Percentiles rank a stretch among this genome's conserved stretches.
These are phyloP conservation scores for Coemansia sp. DNA, from an alignment of 192 early-diverging fungal genomes.

Conservation along the genomic window DNA sequence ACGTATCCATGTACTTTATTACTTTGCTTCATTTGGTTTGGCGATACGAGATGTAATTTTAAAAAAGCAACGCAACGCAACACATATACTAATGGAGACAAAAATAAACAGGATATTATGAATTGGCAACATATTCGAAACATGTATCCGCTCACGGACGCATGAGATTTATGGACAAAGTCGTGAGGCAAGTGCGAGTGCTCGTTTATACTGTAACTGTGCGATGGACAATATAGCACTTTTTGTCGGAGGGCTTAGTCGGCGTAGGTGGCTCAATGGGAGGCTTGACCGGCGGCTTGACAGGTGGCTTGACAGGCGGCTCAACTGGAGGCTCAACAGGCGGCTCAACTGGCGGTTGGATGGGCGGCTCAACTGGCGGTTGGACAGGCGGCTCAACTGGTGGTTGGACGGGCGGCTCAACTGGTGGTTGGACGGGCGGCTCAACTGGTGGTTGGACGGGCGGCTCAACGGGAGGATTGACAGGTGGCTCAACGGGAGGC, in stretches of 20 bases:
- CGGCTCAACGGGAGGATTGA: background rate
- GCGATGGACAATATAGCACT: background rate
- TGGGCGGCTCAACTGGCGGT: background rate
- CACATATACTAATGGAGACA: background rate
- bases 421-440: background rate
- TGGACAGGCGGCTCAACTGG: background rate
- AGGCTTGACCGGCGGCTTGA: background rate
- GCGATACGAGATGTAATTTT: background rate
- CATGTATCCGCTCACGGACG: background rate
- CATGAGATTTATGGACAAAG: background rate
- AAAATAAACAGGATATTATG: background rate
- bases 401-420: background rate
- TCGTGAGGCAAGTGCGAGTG: background rate
- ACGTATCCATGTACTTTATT: no score
- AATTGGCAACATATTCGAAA: background rate
- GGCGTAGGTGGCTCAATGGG: background rate
- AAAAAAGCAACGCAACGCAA: conserved; percentile 2
- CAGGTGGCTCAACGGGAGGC: background rate
- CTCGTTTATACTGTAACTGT: background rate
- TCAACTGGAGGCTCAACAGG: background rate
- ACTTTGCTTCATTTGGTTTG: no score
- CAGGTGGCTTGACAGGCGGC: background rate
- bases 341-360: background rate
- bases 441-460: background rate
- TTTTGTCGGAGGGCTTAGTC: background rate